A percentile compares a stretch with the other conserved stretches of the same genome.
Evolutionary conservation across 2,329 filamentous ascomycete species (phyloP).

Genomic region (Talaromyces sp.): DNA sequence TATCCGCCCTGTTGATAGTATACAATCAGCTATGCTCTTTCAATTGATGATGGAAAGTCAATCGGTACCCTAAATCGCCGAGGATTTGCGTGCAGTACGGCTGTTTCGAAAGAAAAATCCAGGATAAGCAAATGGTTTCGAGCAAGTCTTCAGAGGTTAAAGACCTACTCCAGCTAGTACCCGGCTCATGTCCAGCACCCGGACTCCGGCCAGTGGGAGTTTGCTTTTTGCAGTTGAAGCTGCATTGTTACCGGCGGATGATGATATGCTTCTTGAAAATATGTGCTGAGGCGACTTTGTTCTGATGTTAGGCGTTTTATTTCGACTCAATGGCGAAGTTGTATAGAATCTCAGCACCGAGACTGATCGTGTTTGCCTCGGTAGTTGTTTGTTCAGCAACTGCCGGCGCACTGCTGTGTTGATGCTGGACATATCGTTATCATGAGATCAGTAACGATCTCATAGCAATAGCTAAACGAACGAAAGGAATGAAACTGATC

Average conservation of each 20-base stretch:
- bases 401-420: neutral
- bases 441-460: neutral
- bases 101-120: neutral
- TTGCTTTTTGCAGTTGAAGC: slow-evolving; percentile 1
- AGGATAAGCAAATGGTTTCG: neutral
- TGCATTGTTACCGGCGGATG: neutral
- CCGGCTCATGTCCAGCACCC: slow-evolving; percentile 13
- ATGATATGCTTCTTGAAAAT: neutral
- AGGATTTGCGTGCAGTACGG: slow-evolving; percentile 20
- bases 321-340: neutral
- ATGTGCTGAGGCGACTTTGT: neutral
- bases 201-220: slow-evolving; percentile 5
- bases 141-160: neutral
- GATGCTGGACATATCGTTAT: neutral
- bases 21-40: neutral
- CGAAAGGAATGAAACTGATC: neutral
- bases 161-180: slow-evolving; percentile 15
- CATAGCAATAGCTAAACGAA: neutral
- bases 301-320: neutral
- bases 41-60: slow-evolving; percentile 19
- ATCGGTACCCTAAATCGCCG: slow-evolving; percentile 14
- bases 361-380: neutral
- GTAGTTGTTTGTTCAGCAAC: neutral
- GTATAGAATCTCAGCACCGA: neutral
- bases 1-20: slow-evolving; percentile 69